Evolutionary conservation across 768 basidiomycete genomes (phyloP), one percentile per base, ranked within the genome.

Genomic region (Pleurotus tuoliensis): DNA sequence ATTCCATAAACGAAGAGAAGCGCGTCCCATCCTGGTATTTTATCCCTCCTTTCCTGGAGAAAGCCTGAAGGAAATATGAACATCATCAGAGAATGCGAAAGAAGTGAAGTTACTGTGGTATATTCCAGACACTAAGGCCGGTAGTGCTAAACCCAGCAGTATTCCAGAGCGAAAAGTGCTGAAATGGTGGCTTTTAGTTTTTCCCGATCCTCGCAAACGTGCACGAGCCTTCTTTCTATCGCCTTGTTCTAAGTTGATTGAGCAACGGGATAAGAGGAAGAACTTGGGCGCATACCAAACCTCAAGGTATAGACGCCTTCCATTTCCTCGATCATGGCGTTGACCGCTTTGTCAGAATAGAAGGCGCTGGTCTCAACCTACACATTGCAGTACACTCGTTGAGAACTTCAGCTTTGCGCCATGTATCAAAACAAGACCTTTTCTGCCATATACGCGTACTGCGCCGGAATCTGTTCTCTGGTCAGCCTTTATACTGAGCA

Each of bases 1-100:
- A 87, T 77, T 0, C 81, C 86, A 65, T 97, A 99, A 16, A 95
- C 73, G 61, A 84, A 86, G 41, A 98, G 72, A 8, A 98, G 71
- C 1, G 80, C 84, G 53, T 80, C 79, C 87, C 88, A 93, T 8
- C 80, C 83, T 1, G 84, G 85, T 13, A 95, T 80, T 0, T 63
- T 69, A 13, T 66, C 67, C 15, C 82, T 77, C 11, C 81, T 83
- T 22, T 79, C 68, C 4, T 72, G 63, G 57, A 83, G 78, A 57
- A 83, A 83, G 57, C 78, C 89, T 93, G 59, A 3, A 15, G 15
- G 16, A 37, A 20, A 20, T 40, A 38, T 25, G 18, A n/a, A 16
- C n/a, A 47, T 37, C 43, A 45, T 12, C 6, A 34, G 3, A 24
- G 12, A 48, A 44, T 41, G 8, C 16, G 25, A 44, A 27, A 55